Conservation (phyloP, 768 basidiomycete genomes). For the Kwoniella sp. region DNA sequence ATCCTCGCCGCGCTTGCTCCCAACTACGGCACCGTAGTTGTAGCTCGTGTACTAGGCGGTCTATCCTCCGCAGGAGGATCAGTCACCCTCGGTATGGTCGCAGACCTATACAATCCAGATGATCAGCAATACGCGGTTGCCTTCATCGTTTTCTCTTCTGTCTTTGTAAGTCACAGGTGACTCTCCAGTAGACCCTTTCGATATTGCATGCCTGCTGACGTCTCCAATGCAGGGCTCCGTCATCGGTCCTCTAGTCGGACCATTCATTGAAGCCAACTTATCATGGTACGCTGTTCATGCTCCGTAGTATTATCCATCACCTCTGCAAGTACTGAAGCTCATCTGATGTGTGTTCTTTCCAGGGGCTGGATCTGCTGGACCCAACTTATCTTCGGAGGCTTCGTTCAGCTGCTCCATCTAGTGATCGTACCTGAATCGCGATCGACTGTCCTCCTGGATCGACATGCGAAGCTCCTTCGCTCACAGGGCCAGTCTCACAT, state of each 20-base stretch:
- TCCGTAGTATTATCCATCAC: background rate
- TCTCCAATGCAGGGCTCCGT: constrained; percentile 27
- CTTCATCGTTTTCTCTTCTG: constrained; percentile 49
- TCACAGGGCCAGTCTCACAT: constrained; percentile 40
- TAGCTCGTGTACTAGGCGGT: constrained; percentile 49
- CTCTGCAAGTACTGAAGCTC: background rate
- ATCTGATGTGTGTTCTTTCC: background rate
- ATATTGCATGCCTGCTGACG: background rate
- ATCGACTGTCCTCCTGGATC: constrained; percentile 40
- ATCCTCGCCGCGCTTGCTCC: constrained; percentile 46
- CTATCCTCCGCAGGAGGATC: constrained; percentile 53
- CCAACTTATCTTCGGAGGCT: constrained; percentile 48
- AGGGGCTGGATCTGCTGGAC: constrained; percentile 44
- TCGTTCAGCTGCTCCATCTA: constrained; percentile 48
- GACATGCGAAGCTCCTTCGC: constrained; percentile 37
- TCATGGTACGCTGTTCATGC: constrained; percentile 17
- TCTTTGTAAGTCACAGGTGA: constrained; percentile 18
- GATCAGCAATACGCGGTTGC: constrained; percentile 49
- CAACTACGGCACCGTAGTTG: constrained; percentile 44
- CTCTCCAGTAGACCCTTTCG: background rate
- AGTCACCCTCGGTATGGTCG: constrained; percentile 51
- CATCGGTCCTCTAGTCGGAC: constrained; percentile 42
- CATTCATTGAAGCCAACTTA: constrained; percentile 31
- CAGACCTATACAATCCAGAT: constrained; percentile 48
- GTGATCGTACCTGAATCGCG: constrained; percentile 51